phyloP scores from a whole-genome alignment of 169 alveolate genomes.

The Plasmodium chabaudi region DNA sequence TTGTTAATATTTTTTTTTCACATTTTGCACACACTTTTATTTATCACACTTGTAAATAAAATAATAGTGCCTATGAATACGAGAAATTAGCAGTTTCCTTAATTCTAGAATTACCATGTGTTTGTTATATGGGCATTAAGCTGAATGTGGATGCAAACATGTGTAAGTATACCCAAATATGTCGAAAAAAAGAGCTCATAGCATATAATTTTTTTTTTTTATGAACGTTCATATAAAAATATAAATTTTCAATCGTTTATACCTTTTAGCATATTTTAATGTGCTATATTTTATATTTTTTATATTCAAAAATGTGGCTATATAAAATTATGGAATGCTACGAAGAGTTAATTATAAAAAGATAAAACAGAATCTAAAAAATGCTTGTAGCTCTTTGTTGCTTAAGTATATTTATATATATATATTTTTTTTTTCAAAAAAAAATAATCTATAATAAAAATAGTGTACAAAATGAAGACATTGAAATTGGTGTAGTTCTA shows the following conservation, averaged over 20 bases:
- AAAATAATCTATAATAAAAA: constrained; percentile 10
- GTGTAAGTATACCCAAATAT: background rate
- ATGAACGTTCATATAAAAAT: too few species aligned
- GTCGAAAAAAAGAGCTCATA: background rate
- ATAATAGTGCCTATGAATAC: constrained; percentile 24
- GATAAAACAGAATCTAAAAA: constrained; percentile 17
- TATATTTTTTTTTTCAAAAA: constrained; percentile 21
- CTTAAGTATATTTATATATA: constrained; percentile 20
- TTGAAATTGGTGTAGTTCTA: constrained; percentile 67
- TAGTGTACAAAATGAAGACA: constrained; percentile 17
- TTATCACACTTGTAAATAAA: constrained; percentile 21
- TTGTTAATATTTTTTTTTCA: background rate
- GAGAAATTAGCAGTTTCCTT: constrained; percentile 22
- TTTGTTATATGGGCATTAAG: constrained; percentile 64
- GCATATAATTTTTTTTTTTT: too few species aligned
- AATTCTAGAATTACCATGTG: constrained; percentile 21
- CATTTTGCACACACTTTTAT: background rate
- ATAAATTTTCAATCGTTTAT: too few species aligned
- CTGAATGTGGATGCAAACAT: constrained; percentile 4
- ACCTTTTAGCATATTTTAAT: too few species aligned
- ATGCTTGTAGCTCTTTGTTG: constrained; percentile 5
- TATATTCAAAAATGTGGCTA: constrained; percentile 21
- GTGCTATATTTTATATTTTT: constrained; percentile 1
- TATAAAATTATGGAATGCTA: constrained; percentile 44
- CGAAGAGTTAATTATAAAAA: constrained; percentile 5